Percentiles rank a stretch among this genome's conserved stretches.
phyloP scores from a whole-genome alignment of 176 grass and related monocot species.

The Alloteropsis semialata region DNA sequence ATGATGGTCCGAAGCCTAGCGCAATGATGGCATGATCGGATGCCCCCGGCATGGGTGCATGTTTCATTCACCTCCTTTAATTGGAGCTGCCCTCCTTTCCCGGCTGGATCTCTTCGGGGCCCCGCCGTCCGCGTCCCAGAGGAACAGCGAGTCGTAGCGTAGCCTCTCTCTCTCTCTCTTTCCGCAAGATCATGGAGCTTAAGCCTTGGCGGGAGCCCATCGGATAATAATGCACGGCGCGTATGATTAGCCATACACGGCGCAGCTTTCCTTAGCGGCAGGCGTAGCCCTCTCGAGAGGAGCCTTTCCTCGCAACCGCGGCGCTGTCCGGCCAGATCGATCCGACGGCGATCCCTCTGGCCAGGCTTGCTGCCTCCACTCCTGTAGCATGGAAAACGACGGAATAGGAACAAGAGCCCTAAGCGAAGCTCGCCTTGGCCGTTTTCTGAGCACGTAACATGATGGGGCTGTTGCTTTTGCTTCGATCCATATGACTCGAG shows the following conservation, averaged over 20 bases:
- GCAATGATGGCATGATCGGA: constrained; percentile 13
- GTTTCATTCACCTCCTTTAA: constrained; percentile 8
- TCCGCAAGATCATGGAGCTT: background rate
- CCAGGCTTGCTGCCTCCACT: background rate
- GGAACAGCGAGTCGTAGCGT: background rate
- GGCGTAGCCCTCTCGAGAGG: background rate
- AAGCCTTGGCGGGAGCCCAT: background rate
- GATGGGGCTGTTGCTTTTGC: too few species aligned
- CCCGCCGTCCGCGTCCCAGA: background rate
- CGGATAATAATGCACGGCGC: constrained; percentile 25
- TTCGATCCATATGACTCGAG: background rate
- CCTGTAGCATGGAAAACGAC: background rate
- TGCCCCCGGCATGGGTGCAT: constrained; percentile 17
- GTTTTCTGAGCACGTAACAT: background rate
- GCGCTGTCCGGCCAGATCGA: constrained; percentile 32
- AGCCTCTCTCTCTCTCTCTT: too few species aligned
- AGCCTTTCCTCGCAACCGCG: constrained; percentile 23
- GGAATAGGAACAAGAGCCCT: too few species aligned
- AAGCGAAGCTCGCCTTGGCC: background rate
- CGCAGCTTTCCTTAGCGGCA: background rate
- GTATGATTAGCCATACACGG: constrained; percentile 10
- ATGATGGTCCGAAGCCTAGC: background rate
- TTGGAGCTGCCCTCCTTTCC: background rate
- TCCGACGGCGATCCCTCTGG: background rate
- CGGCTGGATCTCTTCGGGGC: background rate